Percentiles rank a stretch among this genome's conserved stretches.
Evolutionary conservation across 1,284 basidiomycete genomes (phyloP).

Genomic region (Neonothopanus nambi): DNA sequence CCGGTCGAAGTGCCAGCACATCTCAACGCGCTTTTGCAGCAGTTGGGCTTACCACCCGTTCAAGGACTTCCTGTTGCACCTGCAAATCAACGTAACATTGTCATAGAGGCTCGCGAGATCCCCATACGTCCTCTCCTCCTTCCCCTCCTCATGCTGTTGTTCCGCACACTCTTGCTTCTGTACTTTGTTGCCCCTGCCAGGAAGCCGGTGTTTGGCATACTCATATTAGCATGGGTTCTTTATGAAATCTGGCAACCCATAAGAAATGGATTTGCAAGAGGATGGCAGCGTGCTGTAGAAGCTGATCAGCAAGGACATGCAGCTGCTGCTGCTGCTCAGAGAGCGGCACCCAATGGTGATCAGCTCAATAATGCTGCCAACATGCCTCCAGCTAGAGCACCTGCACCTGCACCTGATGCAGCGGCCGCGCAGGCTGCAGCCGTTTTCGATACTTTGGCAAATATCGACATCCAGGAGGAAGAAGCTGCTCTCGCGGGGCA

Average conservation of each 20-base stretch:
- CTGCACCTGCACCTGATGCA: not conserved
- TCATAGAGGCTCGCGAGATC: conserved; percentile 33
- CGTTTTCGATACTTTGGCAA: conserved; percentile 54
- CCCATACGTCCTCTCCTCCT: conserved; percentile 63
- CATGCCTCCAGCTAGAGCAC: not conserved
- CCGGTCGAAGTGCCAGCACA: conserved; percentile 38
- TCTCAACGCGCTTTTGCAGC: conserved; percentile 61
- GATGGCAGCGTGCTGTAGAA: not conserved
- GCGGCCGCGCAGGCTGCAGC: conserved; percentile 14
- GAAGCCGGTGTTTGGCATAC: conserved; percentile 68
- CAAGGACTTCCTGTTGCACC: conserved; percentile 34
- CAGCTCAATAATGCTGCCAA: not conserved
- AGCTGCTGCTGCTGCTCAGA: not conserved
- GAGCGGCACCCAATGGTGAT: not conserved
- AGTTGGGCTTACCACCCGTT: conserved; percentile 57
- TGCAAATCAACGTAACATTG: conserved; percentile 4
- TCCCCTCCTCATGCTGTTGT: conserved; percentile 63
- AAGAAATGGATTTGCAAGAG: not conserved
- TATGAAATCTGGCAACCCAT: conserved; percentile 80
- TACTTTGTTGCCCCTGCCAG: conserved; percentile 80
- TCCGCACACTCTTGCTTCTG: conserved; percentile 69
- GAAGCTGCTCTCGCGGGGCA: conserved; percentile 46
- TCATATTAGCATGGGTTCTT: conserved; percentile 68
- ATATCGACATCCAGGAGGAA: conserved; percentile 57
- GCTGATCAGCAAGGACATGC: not conserved